These are phyloP conservation scores for Phytophthora boehmeriae DNA, from an alignment of 352 stramenopile species.

Conservation along the genomic window DNA sequence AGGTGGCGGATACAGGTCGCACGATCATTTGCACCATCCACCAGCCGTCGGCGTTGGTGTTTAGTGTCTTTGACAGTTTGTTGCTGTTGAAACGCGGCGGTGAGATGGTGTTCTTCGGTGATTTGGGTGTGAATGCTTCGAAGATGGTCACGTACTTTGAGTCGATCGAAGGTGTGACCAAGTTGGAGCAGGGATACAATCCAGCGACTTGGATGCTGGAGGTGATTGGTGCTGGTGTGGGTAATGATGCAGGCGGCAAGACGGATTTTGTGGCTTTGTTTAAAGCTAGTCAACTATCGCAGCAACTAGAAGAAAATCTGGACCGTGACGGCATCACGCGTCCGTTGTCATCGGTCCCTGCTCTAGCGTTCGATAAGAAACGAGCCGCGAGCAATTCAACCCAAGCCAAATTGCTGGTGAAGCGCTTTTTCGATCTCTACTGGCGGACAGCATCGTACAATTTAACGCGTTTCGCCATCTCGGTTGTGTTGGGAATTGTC, in stretches of 20 bases:
- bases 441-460: conserved; percentile 84
- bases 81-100: conserved; percentile 69
- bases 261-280: conserved; percentile 16
- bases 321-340: conserved; percentile 9
- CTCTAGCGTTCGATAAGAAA: conserved; percentile 23
- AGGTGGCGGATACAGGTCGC: conserved; percentile 57
- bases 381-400: conserved; percentile 14
- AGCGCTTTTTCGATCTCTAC: conserved; percentile 66
- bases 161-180: conserved; percentile 40
- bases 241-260: conserved; percentile 28
- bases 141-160: conserved; percentile 60
- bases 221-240: conserved; percentile 49
- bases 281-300: conserved; percentile 10
- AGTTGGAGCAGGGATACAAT: conserved; percentile 68
- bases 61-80: conserved; percentile 73
- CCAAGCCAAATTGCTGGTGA: conserved; percentile 43
- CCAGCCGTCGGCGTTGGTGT: conserved; percentile 57
- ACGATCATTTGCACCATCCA: conserved; percentile 91
- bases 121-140: conserved; percentile 41
- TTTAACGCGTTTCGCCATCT: conserved; percentile 48
- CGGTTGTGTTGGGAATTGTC: conserved; percentile 13
- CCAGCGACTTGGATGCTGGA: conserved; percentile 89
- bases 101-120: conserved; percentile 58
- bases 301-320: conserved; percentile 4
- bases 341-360: conserved; percentile 5